These are phyloP conservation scores for Xylona heveae DNA, from an alignment of 495 filamentous ascomycete genomes.

Conservation along the genomic window DNA sequence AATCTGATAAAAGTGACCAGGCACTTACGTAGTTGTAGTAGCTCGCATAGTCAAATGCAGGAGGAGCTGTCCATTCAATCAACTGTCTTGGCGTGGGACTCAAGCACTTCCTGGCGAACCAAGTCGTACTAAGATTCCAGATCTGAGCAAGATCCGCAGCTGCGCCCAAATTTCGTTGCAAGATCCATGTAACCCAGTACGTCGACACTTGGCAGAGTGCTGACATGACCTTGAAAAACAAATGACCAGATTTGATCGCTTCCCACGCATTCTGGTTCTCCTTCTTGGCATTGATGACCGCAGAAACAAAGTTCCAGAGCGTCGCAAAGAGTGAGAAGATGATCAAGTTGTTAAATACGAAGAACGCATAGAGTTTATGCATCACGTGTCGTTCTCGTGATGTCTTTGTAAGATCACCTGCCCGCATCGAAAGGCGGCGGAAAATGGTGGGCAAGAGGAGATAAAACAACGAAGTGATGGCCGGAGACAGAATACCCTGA, in stretches of 20 bases:
- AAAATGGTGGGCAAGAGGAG: slow-evolving; percentile 78
- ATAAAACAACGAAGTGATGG: slow-evolving; percentile 74
- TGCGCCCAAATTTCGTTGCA: slow-evolving; percentile 83
- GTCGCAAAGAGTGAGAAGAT: slow-evolving; percentile 81
- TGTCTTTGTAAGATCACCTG: slow-evolving; percentile 78
- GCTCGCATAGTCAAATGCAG: slow-evolving; percentile 79
- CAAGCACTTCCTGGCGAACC: slow-evolving; percentile 62
- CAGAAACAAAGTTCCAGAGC: slow-evolving; percentile 47
- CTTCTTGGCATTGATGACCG: slow-evolving; percentile 33
- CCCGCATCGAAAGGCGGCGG: slow-evolving; percentile 54
- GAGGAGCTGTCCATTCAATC: slow-evolving; percentile 86
- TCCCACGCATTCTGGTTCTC: slow-evolving; percentile 36
- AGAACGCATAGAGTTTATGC: slow-evolving; percentile 82
- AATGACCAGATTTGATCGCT: slow-evolving; percentile 37
- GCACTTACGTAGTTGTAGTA: slow-evolving; percentile 59
- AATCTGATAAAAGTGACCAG: background rate
- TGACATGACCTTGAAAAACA: slow-evolving; percentile 37
- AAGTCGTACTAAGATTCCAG: slow-evolving; percentile 58
- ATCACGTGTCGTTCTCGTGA: slow-evolving; percentile 85
- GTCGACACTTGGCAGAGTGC: slow-evolving; percentile 59
- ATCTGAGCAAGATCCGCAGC: slow-evolving; percentile 77
- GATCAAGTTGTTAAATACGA: slow-evolving; percentile 91
- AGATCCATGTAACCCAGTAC: slow-evolving; percentile 85
- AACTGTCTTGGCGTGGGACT: slow-evolving; percentile 77
- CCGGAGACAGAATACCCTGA: slow-evolving; percentile 87